phyloP scores from a whole-genome alignment of 2,329 filamentous ascomycete species.

The Fusarium lyarnte region DNA sequence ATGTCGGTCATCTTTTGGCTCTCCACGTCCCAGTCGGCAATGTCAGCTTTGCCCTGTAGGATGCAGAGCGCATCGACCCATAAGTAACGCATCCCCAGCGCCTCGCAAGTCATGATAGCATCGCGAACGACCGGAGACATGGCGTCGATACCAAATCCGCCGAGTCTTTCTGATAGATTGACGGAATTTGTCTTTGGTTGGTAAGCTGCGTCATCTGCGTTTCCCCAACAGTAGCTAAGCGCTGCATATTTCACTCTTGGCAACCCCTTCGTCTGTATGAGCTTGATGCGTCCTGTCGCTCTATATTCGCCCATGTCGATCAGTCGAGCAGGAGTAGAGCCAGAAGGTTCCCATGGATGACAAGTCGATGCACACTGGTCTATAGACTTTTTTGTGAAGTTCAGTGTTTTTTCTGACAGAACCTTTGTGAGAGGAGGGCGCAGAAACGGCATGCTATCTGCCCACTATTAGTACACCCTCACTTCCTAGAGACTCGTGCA shows the following conservation, averaged over 20 bases:
- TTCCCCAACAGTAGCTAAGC: background rate
- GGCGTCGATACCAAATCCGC: background rate
- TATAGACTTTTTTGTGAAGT: background rate
- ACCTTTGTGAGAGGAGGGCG: background rate
- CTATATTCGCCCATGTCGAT: accelerated
- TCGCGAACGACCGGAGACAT: background rate
- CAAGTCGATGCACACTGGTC: background rate
- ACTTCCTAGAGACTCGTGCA: accelerated
- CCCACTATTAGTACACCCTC: background rate
- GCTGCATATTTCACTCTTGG: background rate
- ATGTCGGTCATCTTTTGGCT: background rate
- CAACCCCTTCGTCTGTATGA: background rate
- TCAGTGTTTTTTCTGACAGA: background rate
- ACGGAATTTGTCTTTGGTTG: background rate
- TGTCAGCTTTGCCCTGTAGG: background rate
- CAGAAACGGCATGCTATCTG: background rate
- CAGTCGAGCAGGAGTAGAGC: background rate
- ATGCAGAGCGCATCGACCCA: background rate
- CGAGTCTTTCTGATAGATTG: background rate
- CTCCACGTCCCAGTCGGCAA: background rate
- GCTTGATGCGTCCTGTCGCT: background rate
- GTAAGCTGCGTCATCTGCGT: background rate
- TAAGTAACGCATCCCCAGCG: background rate
- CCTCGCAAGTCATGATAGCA: background rate
- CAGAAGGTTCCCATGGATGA: background rate